Evolutionary conservation across 1,139 yeast species (phyloP).

Genomic region (Debaryomyces robertsiae): DNA sequence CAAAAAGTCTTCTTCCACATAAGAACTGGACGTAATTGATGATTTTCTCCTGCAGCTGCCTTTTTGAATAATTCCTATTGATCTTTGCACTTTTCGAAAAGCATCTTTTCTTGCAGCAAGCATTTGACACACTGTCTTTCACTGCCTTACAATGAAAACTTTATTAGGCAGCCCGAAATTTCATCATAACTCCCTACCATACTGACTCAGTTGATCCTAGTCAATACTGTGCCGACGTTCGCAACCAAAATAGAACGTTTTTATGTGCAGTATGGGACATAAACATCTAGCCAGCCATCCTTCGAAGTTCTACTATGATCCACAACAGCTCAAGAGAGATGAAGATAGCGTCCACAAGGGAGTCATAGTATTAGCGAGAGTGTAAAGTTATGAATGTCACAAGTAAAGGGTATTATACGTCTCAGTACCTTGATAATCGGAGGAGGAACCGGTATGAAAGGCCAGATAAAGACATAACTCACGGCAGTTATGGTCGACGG

Average conservation of each 20-base stretch:
- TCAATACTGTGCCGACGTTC: not conserved
- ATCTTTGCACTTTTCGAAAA: not conserved
- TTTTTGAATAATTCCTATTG: no score
- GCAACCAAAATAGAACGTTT: not conserved
- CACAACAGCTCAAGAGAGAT: not conserved
- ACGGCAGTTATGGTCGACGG: not conserved
- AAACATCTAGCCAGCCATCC: constrained; percentile 10
- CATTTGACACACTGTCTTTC: not conserved
- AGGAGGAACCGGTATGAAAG: constrained; percentile 5
- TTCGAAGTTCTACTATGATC: constrained; percentile 1
- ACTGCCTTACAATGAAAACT: no score
- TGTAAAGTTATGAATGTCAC: constrained; percentile 29
- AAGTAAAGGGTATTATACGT: constrained; percentile 31
- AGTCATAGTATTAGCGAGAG: not conserved
- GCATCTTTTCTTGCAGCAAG: not conserved
- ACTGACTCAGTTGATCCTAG: not conserved
- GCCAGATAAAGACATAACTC: not conserved
- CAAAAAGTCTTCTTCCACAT: constrained; percentile 36
- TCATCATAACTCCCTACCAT: no score
- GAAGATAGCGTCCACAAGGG: not conserved
- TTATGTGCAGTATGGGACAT: constrained; percentile 5
- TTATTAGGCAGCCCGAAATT: no score
- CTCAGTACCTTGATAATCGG: constrained; percentile 24
- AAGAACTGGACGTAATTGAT: constrained; percentile 29
- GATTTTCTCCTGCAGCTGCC: constrained; percentile 3